Base-by-base conservation (phyloP, 1,284 basidiomycete genomes). In the Ustilago hordei region DNA sequence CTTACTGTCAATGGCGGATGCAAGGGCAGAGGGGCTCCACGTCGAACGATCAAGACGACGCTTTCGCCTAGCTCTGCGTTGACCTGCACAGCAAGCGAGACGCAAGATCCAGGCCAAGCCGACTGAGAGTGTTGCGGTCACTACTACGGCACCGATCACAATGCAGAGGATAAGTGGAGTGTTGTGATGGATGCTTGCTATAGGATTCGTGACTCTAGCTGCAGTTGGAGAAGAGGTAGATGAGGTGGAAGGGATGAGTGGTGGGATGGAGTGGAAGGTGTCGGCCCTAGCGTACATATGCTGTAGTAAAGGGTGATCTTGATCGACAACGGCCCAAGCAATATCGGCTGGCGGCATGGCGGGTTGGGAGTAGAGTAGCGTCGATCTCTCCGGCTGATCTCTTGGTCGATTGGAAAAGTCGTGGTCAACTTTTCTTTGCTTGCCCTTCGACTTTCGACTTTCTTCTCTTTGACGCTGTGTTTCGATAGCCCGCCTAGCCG, bases 51-150 rank as follows among this genome's bases (percentile, higher is more conserved):
- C 68, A 4, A 75, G 58, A 34, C 52, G 66, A n/a, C 67, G 47
- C 50, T 64, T 63, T 12, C 68, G 53, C 28, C 60, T 69, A 4
- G 63, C 60, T 38, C 47, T 47, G 13, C 67, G 67, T 23, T 68
- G 68, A 5, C 63, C 28, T 8, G 63, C 52, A 61, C 68, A 75
- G 64, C 73, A 75, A 59, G 56, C 60, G 34, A 67, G 59, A 38
- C 73, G 67, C 43, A 75, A 54, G 8, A 75, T 4, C 80, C 80
- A 81, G 2, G 78, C 78, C 7, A 78, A 60, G 7, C 68, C 68
- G 19, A 77, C 71, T 5, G 68, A 60, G 6, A 81, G 48, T 1
- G 69, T 80, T 1, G 74, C 68, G 15, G 65, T 55, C 8, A 73
- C 57, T 1, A 81, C 57, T 13, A 81, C 52, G n/a, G 70, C 66